phyloP scores from a whole-genome alignment of 805 yeast genomes.

The Yamadazyma tumulicola region DNA sequence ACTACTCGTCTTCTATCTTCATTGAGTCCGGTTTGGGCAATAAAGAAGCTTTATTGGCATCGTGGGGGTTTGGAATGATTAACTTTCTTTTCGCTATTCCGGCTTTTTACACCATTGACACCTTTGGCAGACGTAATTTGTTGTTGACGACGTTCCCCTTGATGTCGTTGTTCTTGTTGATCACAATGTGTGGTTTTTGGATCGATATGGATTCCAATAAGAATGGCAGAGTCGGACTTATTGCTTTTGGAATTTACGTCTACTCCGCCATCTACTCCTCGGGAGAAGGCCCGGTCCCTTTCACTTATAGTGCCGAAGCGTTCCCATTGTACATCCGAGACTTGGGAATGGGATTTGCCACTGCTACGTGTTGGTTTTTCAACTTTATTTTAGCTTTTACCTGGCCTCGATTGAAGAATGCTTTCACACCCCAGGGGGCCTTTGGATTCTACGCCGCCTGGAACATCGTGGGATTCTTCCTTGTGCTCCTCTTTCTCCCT shows the following conservation, averaged over 20 bases:
- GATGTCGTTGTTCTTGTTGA: constrained; percentile 55
- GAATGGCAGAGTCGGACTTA: constrained; percentile 61
- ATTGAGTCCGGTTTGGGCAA: constrained; percentile 61
- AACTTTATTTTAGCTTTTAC: constrained; percentile 68
- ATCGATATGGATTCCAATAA: constrained; percentile 43
- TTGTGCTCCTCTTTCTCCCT: constrained; percentile 69
- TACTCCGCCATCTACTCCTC: constrained; percentile 73
- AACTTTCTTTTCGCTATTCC: constrained; percentile 81
- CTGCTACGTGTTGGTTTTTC: constrained; percentile 74
- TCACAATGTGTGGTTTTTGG: constrained; percentile 72
- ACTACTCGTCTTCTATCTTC: constrained; percentile 78
- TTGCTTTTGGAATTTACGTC: constrained; percentile 70
- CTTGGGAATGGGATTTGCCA: constrained; percentile 75
- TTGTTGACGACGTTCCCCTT: constrained; percentile 59
- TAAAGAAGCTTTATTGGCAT: constrained; percentile 66
- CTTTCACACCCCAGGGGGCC: constrained; percentile 78
- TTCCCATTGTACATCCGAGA: constrained; percentile 77
- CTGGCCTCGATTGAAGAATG: constrained; percentile 68
- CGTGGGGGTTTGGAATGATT: constrained; percentile 83
- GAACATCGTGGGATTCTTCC: constrained; percentile 67
- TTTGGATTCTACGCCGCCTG: constrained; percentile 87
- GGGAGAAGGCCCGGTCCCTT: constrained; percentile 89
- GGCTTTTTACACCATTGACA: constrained; percentile 76
- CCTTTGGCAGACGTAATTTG: constrained; percentile 66
- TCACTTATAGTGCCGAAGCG: constrained; percentile 82